phyloP scores from a whole-genome alignment of 257 asterid species.

The Solanum verrucosum region DNA sequence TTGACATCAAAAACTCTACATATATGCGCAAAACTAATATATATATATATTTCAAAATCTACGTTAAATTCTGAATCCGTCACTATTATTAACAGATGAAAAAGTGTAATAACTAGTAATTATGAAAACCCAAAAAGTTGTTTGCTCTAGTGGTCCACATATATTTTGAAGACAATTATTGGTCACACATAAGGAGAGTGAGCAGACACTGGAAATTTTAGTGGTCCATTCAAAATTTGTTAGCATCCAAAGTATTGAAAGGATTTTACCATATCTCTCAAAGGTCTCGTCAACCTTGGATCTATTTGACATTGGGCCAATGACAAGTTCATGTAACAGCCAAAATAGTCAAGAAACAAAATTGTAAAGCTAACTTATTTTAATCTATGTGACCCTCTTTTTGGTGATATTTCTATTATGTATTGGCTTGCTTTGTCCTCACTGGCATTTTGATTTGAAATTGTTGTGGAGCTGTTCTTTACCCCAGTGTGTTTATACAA shows the following conservation, averaged over 20 bases:
- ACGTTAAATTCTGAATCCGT: not conserved
- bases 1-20: not conserved
- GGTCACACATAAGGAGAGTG: not conserved
- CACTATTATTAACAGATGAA: not conserved
- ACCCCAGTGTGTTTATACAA: not conserved
- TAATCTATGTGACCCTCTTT: not conserved
- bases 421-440: not conserved
- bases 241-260: conserved; percentile 1
- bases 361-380: not conserved
- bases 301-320: not conserved
- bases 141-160: not conserved
- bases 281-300: not conserved
- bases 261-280: not conserved
- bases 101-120: not conserved
- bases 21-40: too few relatives aligned
- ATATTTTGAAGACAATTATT: not conserved
- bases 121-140: not conserved
- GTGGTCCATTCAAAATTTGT: not conserved
- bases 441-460: not conserved
- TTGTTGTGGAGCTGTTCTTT: not conserved
- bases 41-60: too few relatives aligned
- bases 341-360: not conserved
- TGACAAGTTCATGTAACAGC: not conserved
- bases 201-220: not conserved
- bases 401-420: not conserved